These are phyloP conservation scores for Linum trigynum DNA, from an alignment of 345 rosid genomes.

Conservation along the genomic window DNA sequence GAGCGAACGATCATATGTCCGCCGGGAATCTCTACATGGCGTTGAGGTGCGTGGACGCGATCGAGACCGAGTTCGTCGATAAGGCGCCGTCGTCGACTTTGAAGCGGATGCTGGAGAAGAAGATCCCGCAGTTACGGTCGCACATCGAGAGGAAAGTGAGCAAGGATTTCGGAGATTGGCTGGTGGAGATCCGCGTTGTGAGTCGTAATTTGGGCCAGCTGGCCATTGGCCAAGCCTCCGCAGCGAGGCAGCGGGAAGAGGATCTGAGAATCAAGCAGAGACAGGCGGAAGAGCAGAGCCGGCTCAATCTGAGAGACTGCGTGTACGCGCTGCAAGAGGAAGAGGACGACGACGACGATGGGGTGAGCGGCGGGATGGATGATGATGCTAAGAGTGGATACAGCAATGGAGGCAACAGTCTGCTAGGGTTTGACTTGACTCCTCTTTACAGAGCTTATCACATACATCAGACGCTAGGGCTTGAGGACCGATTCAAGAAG, in stretches of 20 bases:
- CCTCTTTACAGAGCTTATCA: constrained; percentile 86
- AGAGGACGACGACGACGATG: constrained; percentile 42
- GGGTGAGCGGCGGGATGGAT: constrained; percentile 19
- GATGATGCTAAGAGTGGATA: constrained; percentile 41
- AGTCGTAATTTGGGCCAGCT: constrained; percentile 84
- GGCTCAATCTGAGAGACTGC: constrained; percentile 80
- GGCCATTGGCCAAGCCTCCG: constrained; percentile 93
- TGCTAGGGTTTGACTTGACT: constrained; percentile 65
- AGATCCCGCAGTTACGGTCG: constrained; percentile 71
- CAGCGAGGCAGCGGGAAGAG: constrained; percentile 88
- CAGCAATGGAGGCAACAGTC: constrained; percentile 42
- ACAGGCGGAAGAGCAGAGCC: constrained; percentile 92
- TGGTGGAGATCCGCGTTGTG: constrained; percentile 91
- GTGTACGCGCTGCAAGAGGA: constrained; percentile 80
- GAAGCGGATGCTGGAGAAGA: constrained; percentile 75
- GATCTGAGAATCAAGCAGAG: constrained; percentile 92
- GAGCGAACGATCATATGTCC: constrained; percentile 68
- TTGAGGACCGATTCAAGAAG: constrained; percentile 76
- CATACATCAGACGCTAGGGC: constrained; percentile 75
- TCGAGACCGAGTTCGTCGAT: constrained; percentile 55
- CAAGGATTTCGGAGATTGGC: constrained; percentile 90
- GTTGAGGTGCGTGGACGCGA: constrained; percentile 67
- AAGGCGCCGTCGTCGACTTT: constrained; percentile 64
- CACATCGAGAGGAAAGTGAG: constrained; percentile 75
- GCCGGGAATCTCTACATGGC: constrained; percentile 69